Evolutionary conservation across 2,329 filamentous ascomycete species (phyloP).

Genomic region (Scleromitrula shiraiana): DNA sequence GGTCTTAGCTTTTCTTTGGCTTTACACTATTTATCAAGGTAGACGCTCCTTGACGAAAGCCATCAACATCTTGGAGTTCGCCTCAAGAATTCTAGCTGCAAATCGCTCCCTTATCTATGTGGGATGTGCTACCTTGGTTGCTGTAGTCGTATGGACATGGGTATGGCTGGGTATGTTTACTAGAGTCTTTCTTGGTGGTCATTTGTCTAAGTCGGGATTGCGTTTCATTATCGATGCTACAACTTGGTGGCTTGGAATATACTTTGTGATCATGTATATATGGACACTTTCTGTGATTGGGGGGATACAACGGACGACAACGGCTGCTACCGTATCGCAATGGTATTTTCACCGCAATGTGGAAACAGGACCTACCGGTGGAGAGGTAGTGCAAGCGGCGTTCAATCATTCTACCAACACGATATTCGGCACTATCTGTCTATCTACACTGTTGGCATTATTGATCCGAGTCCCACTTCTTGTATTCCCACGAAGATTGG

Average conservation of each 20-base stretch:
- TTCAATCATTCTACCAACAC: constrained; percentile 74
- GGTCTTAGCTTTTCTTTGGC: constrained; percentile 66
- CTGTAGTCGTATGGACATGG: constrained; percentile 88
- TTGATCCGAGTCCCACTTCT: constrained; percentile 78
- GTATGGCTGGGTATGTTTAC: constrained; percentile 96
- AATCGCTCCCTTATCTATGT: constrained; percentile 76
- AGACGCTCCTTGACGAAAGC: constrained; percentile 75
- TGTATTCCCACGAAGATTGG: constrained; percentile 65
- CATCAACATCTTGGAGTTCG: constrained; percentile 85
- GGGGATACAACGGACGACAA: constrained; percentile 82
- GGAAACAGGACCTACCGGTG: constrained; percentile 66
- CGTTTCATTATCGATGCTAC: constrained; percentile 76
- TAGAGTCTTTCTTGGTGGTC: constrained; percentile 86
- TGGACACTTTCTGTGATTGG: constrained; percentile 88
- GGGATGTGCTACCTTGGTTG: constrained; percentile 68
- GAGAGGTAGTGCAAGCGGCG: constrained; percentile 75
- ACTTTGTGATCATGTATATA: constrained; percentile 88
- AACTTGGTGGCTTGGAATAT: constrained; percentile 92
- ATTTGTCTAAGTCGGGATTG: constrained; percentile 55
- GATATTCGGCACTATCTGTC: constrained; percentile 84
- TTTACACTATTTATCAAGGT: constrained; percentile 73
- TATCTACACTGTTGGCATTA: constrained; percentile 75
- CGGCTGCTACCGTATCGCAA: constrained; percentile 90
- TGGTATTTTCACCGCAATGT: constrained; percentile 98
- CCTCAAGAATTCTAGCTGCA: constrained; percentile 75